Base-by-base conservation (phyloP, 1,284 basidiomycete species). In the Coniferiporia sulphurascens region DNA sequence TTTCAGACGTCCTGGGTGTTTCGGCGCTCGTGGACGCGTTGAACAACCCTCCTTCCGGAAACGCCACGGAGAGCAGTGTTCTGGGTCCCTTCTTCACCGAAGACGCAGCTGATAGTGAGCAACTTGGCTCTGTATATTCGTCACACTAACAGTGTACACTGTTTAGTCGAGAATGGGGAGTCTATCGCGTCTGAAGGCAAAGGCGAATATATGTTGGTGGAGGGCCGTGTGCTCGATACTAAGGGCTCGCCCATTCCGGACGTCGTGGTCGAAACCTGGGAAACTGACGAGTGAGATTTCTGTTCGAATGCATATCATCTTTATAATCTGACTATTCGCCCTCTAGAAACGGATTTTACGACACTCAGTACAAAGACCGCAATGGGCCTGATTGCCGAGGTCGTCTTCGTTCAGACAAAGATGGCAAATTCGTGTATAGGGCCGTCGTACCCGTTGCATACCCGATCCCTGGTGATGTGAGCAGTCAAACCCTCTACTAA, bases 41-140 rank as follows among this genome's bases (percentile, higher is more conserved):
- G 65, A 93, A 92, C 74, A 87, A 93, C 68, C 85, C 87, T 3
- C 82, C 81, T 50, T 76, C 81, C 2, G 77, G 79, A 2, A 79
- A 78, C 4, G 87, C 84, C 9, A 92, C 90, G 0, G 87, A 89
- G 67, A 82, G 81, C 36, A 91, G 87, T 34, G 84, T 94, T 3
- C 78, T 95, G 32, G 93, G 92, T 8, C 93, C 92, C 1, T 95
- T 94, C 76, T 89, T 83, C 68, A 91, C 89, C 2, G 86, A 88
- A 38, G 91, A 95, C 67, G 85, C 91, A 17, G 80, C 82, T 35
- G 83, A 91, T 53, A 70, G 89, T 91, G 65, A 67, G 82, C 48
- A 10, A 15, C 36, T 66, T 66, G 46, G 64, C 15, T 12, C 45
- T n/a, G n/a, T n/a, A n/a, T n/a, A n/a, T n/a, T n/a, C n/a, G n/a